phyloP scores from a whole-genome alignment of 805 yeast species.

The Tetrapisispora taiwanensis region DNA sequence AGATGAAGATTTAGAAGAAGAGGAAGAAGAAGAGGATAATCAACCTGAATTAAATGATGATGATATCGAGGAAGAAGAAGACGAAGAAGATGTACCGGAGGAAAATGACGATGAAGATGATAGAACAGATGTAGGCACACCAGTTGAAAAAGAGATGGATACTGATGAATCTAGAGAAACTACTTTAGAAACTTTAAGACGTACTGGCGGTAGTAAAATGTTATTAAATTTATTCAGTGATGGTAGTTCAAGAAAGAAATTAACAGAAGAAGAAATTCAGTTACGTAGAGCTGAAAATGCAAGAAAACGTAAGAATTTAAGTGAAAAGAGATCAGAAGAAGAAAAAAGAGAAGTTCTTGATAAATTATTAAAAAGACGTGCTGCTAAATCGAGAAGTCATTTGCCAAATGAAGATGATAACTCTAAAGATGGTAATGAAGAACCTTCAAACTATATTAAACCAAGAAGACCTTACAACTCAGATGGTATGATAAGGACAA shows the following conservation, averaged over 20 bases:
- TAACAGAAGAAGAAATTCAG: conserved; percentile 78
- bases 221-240: conserved; percentile 13
- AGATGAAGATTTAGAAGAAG: conserved; percentile 6
- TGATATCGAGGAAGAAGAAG: conserved; percentile 20
- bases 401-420: conserved; percentile 13
- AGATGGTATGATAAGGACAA: conserved; percentile 19
- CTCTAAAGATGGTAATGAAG: conserved; percentile 8
- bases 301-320: conserved; percentile 75
- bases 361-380: conserved; percentile 73
- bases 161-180: conserved; percentile 8
- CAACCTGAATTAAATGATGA: too few relatives aligned
- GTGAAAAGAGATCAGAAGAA: conserved; percentile 74
- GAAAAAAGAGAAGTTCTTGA: conserved; percentile 89
- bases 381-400: conserved; percentile 50
- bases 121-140: conserved; percentile 12
- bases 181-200: conserved; percentile 16
- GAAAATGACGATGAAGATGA: conserved; percentile 12
- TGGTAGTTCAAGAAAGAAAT: conserved; percentile 35
- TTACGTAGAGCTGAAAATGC: conserved; percentile 79
- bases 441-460: conserved; percentile 12
- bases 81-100: conserved; percentile 8
- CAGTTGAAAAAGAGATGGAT: conserved; percentile 11
- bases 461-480: conserved; percentile 25
- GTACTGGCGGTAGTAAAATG: conserved; percentile 16
- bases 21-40: conserved; percentile 22